Percentiles rank a stretch among this genome's conserved stretches.
phyloP scores from a whole-genome alignment of 345 rosid genomes.

The Erucastrum elatum region DNA sequence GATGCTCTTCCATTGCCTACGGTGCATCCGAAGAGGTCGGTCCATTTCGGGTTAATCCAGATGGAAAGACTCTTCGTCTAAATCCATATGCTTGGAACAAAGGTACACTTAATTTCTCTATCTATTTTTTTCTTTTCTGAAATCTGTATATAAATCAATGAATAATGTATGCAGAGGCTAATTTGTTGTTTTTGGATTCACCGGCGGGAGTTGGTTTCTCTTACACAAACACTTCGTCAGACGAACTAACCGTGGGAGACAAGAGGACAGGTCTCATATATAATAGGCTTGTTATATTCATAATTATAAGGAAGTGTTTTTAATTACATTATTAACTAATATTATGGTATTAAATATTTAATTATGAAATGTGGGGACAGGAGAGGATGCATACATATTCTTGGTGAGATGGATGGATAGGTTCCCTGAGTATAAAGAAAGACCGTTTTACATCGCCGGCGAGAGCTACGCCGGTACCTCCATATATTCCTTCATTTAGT shows the following conservation, averaged over 20 bases:
- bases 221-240: conserved; percentile 64
- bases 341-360: neutral
- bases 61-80: conserved; percentile 56
- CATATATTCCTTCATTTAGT: neutral
- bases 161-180: conserved; percentile 54
- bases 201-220: conserved; percentile 96
- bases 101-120: conserved; percentile 38
- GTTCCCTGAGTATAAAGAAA: conserved; percentile 66
- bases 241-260: conserved; percentile 61
- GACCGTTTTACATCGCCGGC: conserved; percentile 83
- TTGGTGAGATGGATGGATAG: conserved; percentile 68
- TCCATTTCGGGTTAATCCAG: conserved; percentile 67
- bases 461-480: conserved; percentile 87
- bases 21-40: conserved; percentile 94
- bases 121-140: no score
- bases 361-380: conserved; percentile 45
- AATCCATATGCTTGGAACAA: conserved; percentile 76
- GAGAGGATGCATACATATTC: conserved; percentile 63
- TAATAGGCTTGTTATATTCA: neutral
- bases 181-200: conserved; percentile 79
- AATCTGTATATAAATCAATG: no score
- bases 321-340: neutral
- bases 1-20: conserved; percentile 83
- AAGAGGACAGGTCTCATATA: conserved; percentile 63
- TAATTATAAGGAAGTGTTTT: neutral